Base-by-base conservation (phyloP, 2,329 filamentous ascomycete species). In the Cytospora mali region DNA sequence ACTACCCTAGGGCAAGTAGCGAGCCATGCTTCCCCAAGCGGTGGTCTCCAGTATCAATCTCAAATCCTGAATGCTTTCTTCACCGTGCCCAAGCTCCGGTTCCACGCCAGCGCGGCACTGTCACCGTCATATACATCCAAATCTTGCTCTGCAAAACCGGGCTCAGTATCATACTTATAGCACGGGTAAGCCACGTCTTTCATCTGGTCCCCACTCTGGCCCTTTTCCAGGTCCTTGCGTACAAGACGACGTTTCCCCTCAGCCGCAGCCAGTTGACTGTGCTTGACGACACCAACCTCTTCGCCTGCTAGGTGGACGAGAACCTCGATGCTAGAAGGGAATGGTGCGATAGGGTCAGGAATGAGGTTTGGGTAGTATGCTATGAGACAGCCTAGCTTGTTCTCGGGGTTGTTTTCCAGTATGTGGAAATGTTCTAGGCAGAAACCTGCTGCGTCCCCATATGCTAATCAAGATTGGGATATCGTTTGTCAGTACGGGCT, bases 71-170 rank as follows among this genome's bases (percentile, higher is more conserved):
- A 90, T 0, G 85, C 88, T 64, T 80, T 81, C 48, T 87, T 79
- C 39, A 91, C 77, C 0, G 80, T 75, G 1, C 79, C 78, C 62
- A 93, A 70, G 39, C 85, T 88, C 9, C 90, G 80, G n/a, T 81
- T 85, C 82, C 88, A 92, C 0, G 90, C 88, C 23, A 92, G 70
- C n/a, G 83, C 81, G 1, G 88, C 84, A 0, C 83, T 82, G 3
- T 90, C 77, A 11, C 81, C 78, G 66, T 92, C 83, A 68, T 86
- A 92, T 67, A 89, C 84, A 2, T 90, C 86, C 33, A 90, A 72
- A 61, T 91, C 85, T 23, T 82, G 80, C 73, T 93, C 89, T 0
- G 90, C 90, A 66, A 93, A 93, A 0, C 90, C 90, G 0, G 85
- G 76, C 56, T 85, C 76, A 75, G 84, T 77, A 10, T 75, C 65